Evolutionary conservation across 2,329 filamentous ascomycete genomes (phyloP).

Genomic region (Paramyrothecium sp.): DNA sequence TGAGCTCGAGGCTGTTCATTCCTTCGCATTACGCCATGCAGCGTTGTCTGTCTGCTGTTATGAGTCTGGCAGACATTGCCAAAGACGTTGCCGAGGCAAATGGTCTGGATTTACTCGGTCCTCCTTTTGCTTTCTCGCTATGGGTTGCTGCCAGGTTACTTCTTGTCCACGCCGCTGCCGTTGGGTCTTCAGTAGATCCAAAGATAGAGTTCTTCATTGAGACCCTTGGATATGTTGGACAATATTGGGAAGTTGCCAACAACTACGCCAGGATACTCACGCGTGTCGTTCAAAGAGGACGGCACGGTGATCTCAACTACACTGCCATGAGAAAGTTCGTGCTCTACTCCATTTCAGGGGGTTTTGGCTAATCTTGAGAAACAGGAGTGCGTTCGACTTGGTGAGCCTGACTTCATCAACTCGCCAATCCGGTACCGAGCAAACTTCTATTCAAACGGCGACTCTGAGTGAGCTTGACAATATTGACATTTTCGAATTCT

Average conservation of each 20-base stretch:
- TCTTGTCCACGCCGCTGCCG: slow-evolving; percentile 38
- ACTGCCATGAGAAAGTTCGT: slow-evolving; percentile 38
- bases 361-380: background rate
- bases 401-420: slow-evolving; percentile 33
- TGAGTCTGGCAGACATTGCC: slow-evolving; percentile 41
- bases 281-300: slow-evolving; percentile 33
- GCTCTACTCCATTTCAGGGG: too few relatives aligned
- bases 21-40: slow-evolving; percentile 45
- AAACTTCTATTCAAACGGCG: slow-evolving; percentile 34
- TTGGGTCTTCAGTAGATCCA: slow-evolving; percentile 32
- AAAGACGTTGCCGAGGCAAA: slow-evolving; percentile 42
- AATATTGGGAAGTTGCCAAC: slow-evolving; percentile 42
- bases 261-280: slow-evolving; percentile 39
- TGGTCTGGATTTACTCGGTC: slow-evolving; percentile 39
- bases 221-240: slow-evolving; percentile 37
- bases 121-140: slow-evolving; percentile 42
- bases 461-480: slow-evolving; percentile 39
- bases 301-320: slow-evolving; percentile 34
- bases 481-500: slow-evolving; percentile 45
- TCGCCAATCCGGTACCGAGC: slow-evolving; percentile 34
- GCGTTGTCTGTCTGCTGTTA: slow-evolving; percentile 40
- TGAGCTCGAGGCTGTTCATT: slow-evolving; percentile 37
- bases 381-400: slow-evolving; percentile 37
- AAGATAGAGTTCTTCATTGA: slow-evolving; percentile 43
- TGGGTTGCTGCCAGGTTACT: slow-evolving; percentile 41